Evolutionary conservation across 2,329 filamentous ascomycete genomes (phyloP).

Genomic region (Colletotrichum kahawae): DNA sequence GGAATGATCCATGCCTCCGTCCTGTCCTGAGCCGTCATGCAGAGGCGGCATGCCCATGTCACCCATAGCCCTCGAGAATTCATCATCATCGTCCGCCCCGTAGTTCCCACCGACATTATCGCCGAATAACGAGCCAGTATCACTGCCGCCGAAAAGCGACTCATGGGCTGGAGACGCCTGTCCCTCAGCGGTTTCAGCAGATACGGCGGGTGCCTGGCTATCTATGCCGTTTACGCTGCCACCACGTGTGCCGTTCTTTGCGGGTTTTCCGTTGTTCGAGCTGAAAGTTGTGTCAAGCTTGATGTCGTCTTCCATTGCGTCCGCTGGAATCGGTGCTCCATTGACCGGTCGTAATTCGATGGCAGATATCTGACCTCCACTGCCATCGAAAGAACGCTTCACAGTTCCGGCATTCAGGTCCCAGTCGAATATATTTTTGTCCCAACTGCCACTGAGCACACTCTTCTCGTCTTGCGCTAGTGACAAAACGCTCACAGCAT

Average conservation of each 20-base stretch:
- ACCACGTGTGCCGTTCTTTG: slow-evolving; percentile 54
- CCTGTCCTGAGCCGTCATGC: slow-evolving; percentile 41
- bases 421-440: slow-evolving; percentile 94
- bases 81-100: slow-evolving; percentile 79
- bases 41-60: slow-evolving; percentile 48
- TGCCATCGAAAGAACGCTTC: slow-evolving; percentile 77
- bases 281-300: slow-evolving; percentile 71
- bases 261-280: slow-evolving; percentile 72
- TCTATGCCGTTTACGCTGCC: slow-evolving; percentile 4
- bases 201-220: slow-evolving; percentile 24
- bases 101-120: slow-evolving; percentile 65
- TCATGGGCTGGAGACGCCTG: slow-evolving; percentile 73
- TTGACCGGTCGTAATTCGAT: slow-evolving; percentile 85
- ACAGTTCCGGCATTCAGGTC: slow-evolving; percentile 86
- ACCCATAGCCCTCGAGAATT: slow-evolving; percentile 75
- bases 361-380: slow-evolving; percentile 82
- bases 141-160: slow-evolving; percentile 83
- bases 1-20: slow-evolving; percentile 42
- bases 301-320: slow-evolving; percentile 63
- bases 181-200: slow-evolving; percentile 59
- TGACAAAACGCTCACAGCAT: slow-evolving; percentile 86
- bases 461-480: slow-evolving; percentile 85
- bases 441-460: slow-evolving; percentile 93
- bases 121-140: slow-evolving; percentile 85
- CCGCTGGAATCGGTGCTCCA: slow-evolving; percentile 75